Base-by-base conservation (phyloP, 2,329 filamentous ascomycete species). In the Escovopsis sp. region DNA sequence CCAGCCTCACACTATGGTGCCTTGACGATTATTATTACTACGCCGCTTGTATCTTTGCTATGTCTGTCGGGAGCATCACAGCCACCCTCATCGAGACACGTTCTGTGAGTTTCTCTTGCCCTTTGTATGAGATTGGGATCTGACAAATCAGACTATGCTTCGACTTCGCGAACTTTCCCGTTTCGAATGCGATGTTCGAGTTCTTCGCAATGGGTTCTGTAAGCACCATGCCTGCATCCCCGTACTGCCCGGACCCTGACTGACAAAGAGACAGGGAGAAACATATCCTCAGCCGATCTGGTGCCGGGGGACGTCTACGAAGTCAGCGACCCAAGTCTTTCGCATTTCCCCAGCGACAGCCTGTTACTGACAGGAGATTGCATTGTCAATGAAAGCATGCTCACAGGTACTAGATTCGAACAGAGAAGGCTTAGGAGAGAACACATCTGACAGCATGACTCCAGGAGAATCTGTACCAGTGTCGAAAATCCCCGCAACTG, bases 311-410 rank as follows among this genome's bases (percentile, higher is more conserved):
- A 98, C 58, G 80, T 98, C 7, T 98, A 94, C 61, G 91, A 98
- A 66, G 75, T 98, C 39, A 95, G 89, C 43, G 93, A 98, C 59
- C 91, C 91, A 2, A 86, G 81, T 13, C 68, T 98, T 24, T 76
- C 76, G 4, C 84, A 94, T 51, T 83, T 96, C 47, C 91, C 91
- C 1, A 91, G 85, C 53, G 91, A 98, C 59, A 94, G 89, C 58
- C 66, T 98, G 30, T 66, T 98, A 6, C 71, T 98, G 0, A 85
- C 84, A 40, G 93, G 91, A 34, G 93, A 98, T 61, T 95, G 88
- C 54, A 96, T 98, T 47, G 88, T 98, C 49, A 98, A 98, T 54
- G 91, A 98, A 63, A 96, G 91, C 63, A 98, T 98, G 91, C 74
- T 98, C 31, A 98, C 91, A 33, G 62, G 62, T 62, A 50, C n/a